Conservation (phyloP, 1,284 basidiomycete species). For the Rhodotorula sp. region DNA sequence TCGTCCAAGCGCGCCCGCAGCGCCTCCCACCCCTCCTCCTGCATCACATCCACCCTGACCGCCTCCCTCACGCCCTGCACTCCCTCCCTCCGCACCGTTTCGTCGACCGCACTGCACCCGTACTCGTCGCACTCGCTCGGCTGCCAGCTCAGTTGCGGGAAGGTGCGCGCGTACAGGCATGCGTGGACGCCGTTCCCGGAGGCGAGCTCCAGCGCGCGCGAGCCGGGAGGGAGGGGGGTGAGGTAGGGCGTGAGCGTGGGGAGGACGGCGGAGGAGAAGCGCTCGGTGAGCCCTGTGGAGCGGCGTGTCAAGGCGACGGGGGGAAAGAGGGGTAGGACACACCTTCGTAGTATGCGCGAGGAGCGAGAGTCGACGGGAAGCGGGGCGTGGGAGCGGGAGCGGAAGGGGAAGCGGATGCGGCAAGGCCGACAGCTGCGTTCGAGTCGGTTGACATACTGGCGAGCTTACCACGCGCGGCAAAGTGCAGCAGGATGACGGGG, state of each 20-base stretch:
- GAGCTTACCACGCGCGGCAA: too few species aligned
- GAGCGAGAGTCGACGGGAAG: constrained; percentile 29
- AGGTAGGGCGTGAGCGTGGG: constrained; percentile 23
- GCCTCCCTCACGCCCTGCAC: neutral
- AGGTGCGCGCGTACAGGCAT: constrained; percentile 9
- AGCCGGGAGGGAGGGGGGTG: neutral
- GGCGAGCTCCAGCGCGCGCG: constrained; percentile 27
- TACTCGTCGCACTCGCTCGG: constrained; percentile 33
- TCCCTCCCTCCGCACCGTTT: neutral
- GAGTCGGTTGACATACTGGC: neutral
- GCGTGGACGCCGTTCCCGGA: constrained; percentile 30
- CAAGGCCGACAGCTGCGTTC: neutral
- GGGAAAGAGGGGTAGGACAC: neutral
- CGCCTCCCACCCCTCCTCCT: constrained; percentile 11
- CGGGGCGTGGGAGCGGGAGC: neutral
- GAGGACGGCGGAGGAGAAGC: constrained; percentile 17
- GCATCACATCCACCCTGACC: constrained; percentile 15
- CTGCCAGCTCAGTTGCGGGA: neutral
- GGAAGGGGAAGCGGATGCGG: neutral
- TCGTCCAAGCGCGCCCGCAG: neutral
- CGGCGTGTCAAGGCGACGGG: neutral
- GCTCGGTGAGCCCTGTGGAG: constrained; percentile 24
- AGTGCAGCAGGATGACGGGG: too few species aligned
- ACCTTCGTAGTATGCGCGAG: constrained; percentile 22
- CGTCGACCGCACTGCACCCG: neutral